A percentile compares a stretch with the other conserved stretches of the same genome.
These are phyloP conservation scores for Kalaharituber pfeilii DNA, from an alignment of 2,329 filamentous ascomycete genomes.

Conservation along the genomic window DNA sequence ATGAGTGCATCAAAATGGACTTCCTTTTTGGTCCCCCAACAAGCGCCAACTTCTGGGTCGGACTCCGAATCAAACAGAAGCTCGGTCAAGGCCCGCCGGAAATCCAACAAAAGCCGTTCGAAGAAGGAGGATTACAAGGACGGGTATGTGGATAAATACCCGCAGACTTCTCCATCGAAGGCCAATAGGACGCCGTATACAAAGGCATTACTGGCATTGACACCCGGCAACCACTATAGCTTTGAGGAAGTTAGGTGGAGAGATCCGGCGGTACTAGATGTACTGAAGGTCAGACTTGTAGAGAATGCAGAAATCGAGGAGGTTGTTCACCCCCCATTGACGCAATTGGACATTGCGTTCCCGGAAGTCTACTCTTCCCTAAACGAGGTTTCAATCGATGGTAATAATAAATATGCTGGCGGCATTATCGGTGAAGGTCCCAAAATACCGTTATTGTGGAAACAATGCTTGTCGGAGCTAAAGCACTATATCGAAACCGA, in stretches of 20 bases:
- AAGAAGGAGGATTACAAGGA: not conserved
- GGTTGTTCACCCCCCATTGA: not conserved
- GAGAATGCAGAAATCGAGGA: not conserved
- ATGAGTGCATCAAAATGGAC: not conserved
- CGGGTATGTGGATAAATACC: not conserved
- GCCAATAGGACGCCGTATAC: not conserved
- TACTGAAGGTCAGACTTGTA: not conserved
- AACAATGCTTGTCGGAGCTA: not conserved
- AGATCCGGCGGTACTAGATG: not conserved
- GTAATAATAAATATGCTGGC: not conserved
- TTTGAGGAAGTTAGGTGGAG: not conserved
- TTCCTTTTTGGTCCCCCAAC: not conserved
- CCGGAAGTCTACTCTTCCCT: not conserved
- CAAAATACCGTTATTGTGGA: not conserved
- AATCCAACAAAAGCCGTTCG: not conserved
- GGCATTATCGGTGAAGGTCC: not conserved
- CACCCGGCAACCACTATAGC: not conserved
- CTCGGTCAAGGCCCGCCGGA: not conserved
- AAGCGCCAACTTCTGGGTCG: not conserved
- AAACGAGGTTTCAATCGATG: not conserved
- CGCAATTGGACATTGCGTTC: not conserved
- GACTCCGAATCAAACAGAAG: not conserved
- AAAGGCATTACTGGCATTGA: not conserved
- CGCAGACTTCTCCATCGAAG: not conserved
- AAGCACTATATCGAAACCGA: not conserved